Evolutionary conservation across 257 asterid genomes (phyloP).

Genomic region (Nicotiana attenuata): DNA sequence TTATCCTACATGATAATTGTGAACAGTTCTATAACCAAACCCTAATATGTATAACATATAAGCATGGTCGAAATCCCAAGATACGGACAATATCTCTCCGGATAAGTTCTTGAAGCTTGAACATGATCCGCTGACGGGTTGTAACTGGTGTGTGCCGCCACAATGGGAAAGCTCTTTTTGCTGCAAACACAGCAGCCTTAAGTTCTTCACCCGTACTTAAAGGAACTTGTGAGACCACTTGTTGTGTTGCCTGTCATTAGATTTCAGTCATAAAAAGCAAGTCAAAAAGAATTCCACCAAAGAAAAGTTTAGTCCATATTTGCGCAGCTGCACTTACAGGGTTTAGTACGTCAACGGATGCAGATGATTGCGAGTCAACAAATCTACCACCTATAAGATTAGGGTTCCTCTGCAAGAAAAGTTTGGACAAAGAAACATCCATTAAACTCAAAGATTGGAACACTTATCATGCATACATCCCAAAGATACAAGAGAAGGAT

Average conservation of each 20-base stretch:
- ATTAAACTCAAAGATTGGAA: neutral
- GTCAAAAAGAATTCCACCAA: neutral
- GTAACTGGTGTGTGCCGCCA: constrained; percentile 83
- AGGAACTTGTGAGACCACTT: constrained; percentile 84
- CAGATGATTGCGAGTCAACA: constrained; percentile 65
- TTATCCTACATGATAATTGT: constrained; percentile 54
- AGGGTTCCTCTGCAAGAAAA: constrained; percentile 58
- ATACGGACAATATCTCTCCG: constrained; percentile 66
- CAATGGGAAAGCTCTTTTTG: constrained; percentile 69
- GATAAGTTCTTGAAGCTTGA: constrained; percentile 86
- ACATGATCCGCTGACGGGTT: constrained; percentile 73
- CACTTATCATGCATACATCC: neutral
- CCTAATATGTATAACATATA: neutral
- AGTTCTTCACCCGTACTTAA: constrained; percentile 79
- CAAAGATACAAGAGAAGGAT: neutral
- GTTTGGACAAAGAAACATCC: neutral
- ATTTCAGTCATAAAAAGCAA: neutral
- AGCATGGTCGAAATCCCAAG: neutral
- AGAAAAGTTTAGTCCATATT: constrained; percentile 3
- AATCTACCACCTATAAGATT: constrained; percentile 89
- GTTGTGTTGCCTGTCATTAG: constrained; percentile 73
- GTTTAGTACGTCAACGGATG: constrained; percentile 69
- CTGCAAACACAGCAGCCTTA: constrained; percentile 77
- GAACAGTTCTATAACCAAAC: constrained; percentile 13
- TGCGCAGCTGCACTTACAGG: constrained; percentile 47